A percentile compares a stretch with the other conserved stretches of the same genome.
Evolutionary conservation across 192 early-diverging fungal species (phyloP).

Genomic region (Mortierella antarctica): DNA sequence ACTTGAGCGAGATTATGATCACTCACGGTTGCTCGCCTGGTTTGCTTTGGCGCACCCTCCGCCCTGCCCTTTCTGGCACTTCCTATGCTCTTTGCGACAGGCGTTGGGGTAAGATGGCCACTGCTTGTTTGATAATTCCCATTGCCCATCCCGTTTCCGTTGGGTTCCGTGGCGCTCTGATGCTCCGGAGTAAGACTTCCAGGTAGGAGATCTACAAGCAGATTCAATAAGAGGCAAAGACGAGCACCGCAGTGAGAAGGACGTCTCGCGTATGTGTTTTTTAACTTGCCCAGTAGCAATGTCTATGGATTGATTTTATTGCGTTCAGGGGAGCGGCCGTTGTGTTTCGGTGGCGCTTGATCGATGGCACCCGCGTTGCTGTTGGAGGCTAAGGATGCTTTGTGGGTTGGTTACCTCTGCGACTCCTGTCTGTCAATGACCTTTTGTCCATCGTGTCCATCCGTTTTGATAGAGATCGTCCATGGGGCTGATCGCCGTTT

Average conservation of each 20-base stretch:
- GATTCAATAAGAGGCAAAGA: too few relatives aligned
- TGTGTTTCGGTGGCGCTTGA: neutral
- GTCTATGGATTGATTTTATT: too few relatives aligned
- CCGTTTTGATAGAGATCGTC: conserved; percentile 1
- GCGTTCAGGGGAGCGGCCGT: too few relatives aligned
- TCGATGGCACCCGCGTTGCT: neutral
- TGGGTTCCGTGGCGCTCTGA: too few relatives aligned
- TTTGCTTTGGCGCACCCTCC: conserved; percentile 41
- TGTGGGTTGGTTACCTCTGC: conserved; percentile 31
- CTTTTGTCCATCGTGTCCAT: conserved; percentile 5
- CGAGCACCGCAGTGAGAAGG: too few relatives aligned
- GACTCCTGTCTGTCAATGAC: conserved; percentile 18
- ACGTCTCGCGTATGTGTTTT: too few relatives aligned
- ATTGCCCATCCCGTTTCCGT: too few relatives aligned
- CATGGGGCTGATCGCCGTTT: conserved; percentile 1
- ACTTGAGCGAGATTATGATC: neutral
- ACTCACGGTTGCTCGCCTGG: conserved; percentile 44
- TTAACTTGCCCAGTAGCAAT: too few relatives aligned
- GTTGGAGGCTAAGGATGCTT: neutral
- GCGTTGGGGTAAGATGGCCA: neutral
- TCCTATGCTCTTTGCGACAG: neutral
- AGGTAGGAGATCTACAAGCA: too few relatives aligned
- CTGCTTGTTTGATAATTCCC: neutral
- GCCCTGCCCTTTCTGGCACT: conserved; percentile 26
- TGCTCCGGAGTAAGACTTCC: too few relatives aligned